These are phyloP conservation scores for Emergomyces orientalis DNA, from an alignment of 2,329 filamentous ascomycete species.

Conservation along the genomic window DNA sequence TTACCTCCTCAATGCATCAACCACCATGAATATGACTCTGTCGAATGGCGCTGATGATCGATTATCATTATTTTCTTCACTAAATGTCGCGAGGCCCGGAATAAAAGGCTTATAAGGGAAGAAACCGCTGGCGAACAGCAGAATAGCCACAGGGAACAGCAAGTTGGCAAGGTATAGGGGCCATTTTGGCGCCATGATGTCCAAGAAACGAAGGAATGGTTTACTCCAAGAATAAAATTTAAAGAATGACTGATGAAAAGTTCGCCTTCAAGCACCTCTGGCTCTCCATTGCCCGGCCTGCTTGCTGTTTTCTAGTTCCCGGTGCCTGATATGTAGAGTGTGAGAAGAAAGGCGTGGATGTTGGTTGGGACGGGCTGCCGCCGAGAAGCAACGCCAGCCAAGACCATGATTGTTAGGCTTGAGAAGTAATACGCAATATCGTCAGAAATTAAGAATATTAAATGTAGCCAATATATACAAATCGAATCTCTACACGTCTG, in stretches of 20 bases:
- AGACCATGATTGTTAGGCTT: neutral
- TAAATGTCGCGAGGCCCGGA: conserved; percentile 64
- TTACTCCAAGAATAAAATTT: neutral
- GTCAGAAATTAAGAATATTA: neutral
- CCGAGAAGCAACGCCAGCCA: neutral
- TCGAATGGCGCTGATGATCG: conserved; percentile 67
- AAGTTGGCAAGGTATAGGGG: conserved; percentile 33
- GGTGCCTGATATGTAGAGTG: too few relatives aligned
- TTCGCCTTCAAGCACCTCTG: neutral
- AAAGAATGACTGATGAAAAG: neutral
- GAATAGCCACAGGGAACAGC: conserved; percentile 64
- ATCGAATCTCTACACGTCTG: neutral
- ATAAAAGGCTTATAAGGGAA: conserved; percentile 96
- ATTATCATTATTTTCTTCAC: conserved; percentile 45
- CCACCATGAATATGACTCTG: conserved; percentile 91
- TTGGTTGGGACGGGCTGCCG: too few relatives aligned
- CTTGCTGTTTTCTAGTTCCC: neutral
- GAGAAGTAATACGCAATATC: neutral
- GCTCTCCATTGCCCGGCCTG: neutral
- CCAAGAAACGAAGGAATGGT: neutral
- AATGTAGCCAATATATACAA: neutral
- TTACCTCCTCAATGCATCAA: conserved; percentile 85
- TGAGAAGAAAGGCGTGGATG: too few relatives aligned
- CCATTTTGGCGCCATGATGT: conserved; percentile 17
- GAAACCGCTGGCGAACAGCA: conserved; percentile 80